Conservation (phyloP, 768 basidiomycete genomes). For the Rhizopogon vulgaris region DNA sequence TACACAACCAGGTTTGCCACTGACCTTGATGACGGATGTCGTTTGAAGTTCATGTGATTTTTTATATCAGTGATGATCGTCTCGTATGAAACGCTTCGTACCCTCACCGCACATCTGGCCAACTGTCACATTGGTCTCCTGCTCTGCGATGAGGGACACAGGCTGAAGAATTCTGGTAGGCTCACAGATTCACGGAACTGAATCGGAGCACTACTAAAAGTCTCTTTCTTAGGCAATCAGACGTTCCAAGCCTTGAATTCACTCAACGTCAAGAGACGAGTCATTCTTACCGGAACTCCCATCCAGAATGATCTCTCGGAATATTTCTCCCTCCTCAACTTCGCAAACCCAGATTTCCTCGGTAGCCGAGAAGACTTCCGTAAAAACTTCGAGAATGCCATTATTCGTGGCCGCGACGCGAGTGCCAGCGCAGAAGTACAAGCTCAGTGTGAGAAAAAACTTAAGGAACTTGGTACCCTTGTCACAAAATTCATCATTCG, state of each 20-base stretch:
- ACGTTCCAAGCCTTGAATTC: constrained; percentile 82
- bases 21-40: not conserved
- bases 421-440: constrained; percentile 76
- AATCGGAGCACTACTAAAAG: not conserved
- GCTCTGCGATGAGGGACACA: constrained; percentile 96
- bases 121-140: constrained; percentile 82
- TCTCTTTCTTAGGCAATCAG: constrained; percentile 55
- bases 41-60: not conserved
- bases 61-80: constrained; percentile 83
- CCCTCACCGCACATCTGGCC: constrained; percentile 68
- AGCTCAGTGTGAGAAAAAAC: constrained; percentile 79
- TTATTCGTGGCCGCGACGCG: constrained; percentile 86
- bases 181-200: not conserved
- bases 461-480: constrained; percentile 82
- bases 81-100: constrained; percentile 92
- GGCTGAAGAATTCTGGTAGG: constrained; percentile 90
- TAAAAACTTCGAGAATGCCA: constrained; percentile 91
- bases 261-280: constrained; percentile 82
- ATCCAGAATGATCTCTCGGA: constrained; percentile 94
- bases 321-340: constrained; percentile 90
- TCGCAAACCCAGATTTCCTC: constrained; percentile 87
- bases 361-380: constrained; percentile 87
- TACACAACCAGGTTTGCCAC: constrained; percentile 72
- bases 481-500: constrained; percentile 95
- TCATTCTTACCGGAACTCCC: constrained; percentile 91